A percentile compares a stretch with the other conserved stretches of the same genome.
phyloP scores from a whole-genome alignment of 225 moss, liverwort and hornwort genomes.

The Pleurozium schreberi region DNA sequence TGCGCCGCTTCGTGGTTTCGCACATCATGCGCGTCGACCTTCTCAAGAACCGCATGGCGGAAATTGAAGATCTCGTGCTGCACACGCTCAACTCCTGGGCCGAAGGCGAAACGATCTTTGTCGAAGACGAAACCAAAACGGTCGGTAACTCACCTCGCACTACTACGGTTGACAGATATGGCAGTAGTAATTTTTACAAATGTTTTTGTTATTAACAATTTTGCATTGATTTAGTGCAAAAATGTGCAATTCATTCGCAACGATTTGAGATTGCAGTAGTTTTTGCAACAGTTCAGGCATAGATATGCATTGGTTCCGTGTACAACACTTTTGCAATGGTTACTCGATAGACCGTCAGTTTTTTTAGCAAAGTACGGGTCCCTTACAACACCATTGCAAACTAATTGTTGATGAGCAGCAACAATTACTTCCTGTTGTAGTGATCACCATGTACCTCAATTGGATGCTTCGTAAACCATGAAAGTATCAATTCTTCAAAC shows the following conservation, averaged over 20 bases:
- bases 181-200: not conserved
- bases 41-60: constrained; percentile 15
- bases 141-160: not conserved
- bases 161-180: not conserved
- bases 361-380: not conserved
- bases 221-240: not conserved
- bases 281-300: not conserved
- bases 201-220: not conserved
- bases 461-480: not conserved
- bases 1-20: constrained; percentile 19
- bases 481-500: not conserved
- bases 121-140: constrained; percentile 52
- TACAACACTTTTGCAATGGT: not conserved
- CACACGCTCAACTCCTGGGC: constrained; percentile 17
- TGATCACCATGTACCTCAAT: not conserved
- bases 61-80: constrained; percentile 33
- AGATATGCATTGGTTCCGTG: not conserved
- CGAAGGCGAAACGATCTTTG: constrained; percentile 8
- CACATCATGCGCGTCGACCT: constrained; percentile 32
- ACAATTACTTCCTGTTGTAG: not conserved
- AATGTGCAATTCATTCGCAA: not conserved
- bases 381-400: not conserved
- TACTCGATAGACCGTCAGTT: not conserved
- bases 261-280: not conserved
- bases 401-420: not conserved